phyloP scores from a whole-genome alignment of 2,329 filamentous ascomycete species.

The Pestalotiopsis sp. region DNA sequence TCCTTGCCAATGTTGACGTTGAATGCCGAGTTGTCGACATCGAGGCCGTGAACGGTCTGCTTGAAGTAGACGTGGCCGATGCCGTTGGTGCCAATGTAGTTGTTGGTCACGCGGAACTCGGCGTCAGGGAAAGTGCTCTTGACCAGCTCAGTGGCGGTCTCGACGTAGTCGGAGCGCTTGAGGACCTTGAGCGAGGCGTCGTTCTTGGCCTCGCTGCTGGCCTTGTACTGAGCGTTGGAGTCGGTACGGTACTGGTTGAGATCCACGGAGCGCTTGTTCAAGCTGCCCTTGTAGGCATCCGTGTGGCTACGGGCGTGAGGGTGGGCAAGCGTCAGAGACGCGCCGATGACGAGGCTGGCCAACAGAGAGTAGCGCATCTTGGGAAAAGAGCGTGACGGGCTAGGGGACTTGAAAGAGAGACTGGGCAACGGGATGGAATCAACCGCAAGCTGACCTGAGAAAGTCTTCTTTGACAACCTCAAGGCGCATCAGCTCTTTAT shows the following conservation, averaged over 20 bases:
- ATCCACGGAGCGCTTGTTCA: slow-evolving; percentile 34
- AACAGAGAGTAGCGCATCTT: slow-evolving; percentile 32
- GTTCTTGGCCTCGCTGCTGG: slow-evolving; percentile 24
- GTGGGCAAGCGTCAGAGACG: slow-evolving; percentile 28
- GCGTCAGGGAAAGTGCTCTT: slow-evolving; percentile 36
- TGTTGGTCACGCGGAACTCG: slow-evolving; percentile 53
- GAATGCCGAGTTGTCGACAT: slow-evolving; percentile 63
- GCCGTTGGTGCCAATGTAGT: slow-evolving; percentile 56
- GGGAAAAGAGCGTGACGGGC: slow-evolving; percentile 18
- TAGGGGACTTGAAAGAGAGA: slow-evolving; percentile 13
- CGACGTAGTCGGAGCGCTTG: slow-evolving; percentile 39
- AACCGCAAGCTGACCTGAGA: slow-evolving; percentile 8
- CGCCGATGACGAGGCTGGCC: slow-evolving; percentile 32
- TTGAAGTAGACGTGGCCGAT: slow-evolving; percentile 61
- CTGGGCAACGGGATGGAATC: slow-evolving; percentile 13
- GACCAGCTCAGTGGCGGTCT: slow-evolving; percentile 45
- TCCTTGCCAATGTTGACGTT: slow-evolving; percentile 58
- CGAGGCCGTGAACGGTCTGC: slow-evolving; percentile 58
- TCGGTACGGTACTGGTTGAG: slow-evolving; percentile 33
- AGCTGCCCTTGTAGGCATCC: slow-evolving; percentile 21
- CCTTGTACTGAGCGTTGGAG: slow-evolving; percentile 31
- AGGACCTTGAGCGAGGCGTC: slow-evolving; percentile 25
- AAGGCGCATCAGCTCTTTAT: slow-evolving; percentile 1
- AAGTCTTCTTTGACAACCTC: neutral
- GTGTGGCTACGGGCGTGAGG: slow-evolving; percentile 23